Conservation (phyloP, 371 early-diverging fungal genomes). For the Rhizopus arrhizus region DNA sequence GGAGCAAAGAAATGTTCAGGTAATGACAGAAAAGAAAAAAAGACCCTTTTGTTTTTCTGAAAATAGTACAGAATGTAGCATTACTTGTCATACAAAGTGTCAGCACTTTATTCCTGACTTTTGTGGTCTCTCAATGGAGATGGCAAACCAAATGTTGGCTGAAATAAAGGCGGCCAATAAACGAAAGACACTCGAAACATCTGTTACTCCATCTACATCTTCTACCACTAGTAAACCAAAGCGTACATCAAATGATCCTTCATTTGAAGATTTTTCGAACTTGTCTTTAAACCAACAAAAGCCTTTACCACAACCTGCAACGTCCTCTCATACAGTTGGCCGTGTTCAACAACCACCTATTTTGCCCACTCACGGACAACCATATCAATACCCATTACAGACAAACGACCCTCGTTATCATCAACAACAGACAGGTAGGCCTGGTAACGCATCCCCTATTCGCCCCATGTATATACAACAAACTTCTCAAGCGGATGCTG, state of each 20-base stretch:
- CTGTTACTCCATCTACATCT: conserved; percentile 15
- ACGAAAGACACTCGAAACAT: conserved; percentile 33
- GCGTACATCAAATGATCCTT: conserved; percentile 1
- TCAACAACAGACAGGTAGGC: conserved; percentile 23
- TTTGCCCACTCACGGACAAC: conserved; percentile 30
- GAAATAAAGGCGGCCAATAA: conserved; percentile 72
- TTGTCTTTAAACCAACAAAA: conserved; percentile 25
- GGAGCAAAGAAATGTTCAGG: conserved; percentile 68
- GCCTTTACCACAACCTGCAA: conserved; percentile 22
- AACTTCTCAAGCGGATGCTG: background rate
- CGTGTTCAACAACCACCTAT: conserved; percentile 22
- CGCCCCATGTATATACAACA: conserved; percentile 6
- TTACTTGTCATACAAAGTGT: conserved; percentile 90
- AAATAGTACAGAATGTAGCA: conserved; percentile 68
- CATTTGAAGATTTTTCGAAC: conserved; percentile 9
- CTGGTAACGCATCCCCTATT: conserved; percentile 7
- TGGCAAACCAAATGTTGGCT: conserved; percentile 81
- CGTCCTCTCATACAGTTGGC: background rate
- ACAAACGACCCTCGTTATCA: conserved; percentile 24
- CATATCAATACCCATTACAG: conserved; percentile 29
- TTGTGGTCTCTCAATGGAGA: conserved; percentile 89
- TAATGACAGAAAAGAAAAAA: conserved; percentile 13
- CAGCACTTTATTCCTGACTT: conserved; percentile 87
- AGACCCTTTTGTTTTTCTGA: background rate
- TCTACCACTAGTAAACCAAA: conserved; percentile 21